phyloP scores from a whole-genome alignment of 2,329 filamentous ascomycete genomes.

The Scleromitrula shiraiana region DNA sequence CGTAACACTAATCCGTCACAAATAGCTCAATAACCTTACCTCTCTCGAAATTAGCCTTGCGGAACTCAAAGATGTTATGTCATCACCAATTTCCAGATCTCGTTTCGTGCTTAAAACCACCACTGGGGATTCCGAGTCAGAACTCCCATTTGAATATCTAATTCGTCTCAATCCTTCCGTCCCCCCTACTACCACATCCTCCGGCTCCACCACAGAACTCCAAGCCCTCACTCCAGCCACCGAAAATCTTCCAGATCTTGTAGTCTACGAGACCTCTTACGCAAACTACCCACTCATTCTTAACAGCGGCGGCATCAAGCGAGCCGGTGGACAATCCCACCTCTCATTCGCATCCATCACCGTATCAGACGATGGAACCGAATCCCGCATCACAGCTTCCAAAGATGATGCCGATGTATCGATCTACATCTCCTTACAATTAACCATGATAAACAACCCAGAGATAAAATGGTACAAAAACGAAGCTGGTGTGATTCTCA shows the following conservation, averaged over 20 bases:
- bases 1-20: conserved; percentile 17
- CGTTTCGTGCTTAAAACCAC: conserved; percentile 31
- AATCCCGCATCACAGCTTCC: conserved; percentile 21
- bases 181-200: conserved; percentile 13
- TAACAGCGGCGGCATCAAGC: conserved; percentile 34
- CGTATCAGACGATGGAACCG: conserved; percentile 26
- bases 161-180: conserved; percentile 29
- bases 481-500: conserved; percentile 32
- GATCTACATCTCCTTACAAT: conserved; percentile 35
- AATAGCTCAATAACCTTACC: conserved; percentile 10
- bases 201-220: conserved; percentile 20
- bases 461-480: conserved; percentile 33
- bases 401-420: conserved; percentile 33
- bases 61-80: conserved; percentile 32
- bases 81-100: conserved; percentile 30
- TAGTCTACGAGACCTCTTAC: conserved; percentile 39
- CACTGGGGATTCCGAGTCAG: conserved; percentile 15
- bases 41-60: conserved; percentile 31
- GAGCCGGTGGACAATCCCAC: conserved; percentile 33
- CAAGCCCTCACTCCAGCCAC: conserved; percentile 29
- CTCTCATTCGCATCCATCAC: conserved; percentile 28
- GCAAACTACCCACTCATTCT: conserved; percentile 37
- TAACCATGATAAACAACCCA: conserved; percentile 29
- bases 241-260: conserved; percentile 34
- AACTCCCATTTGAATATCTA: conserved; percentile 27